Base-by-base conservation (phyloP, 352 stramenopile genomes). In the Phytophthora constricta region DNA sequence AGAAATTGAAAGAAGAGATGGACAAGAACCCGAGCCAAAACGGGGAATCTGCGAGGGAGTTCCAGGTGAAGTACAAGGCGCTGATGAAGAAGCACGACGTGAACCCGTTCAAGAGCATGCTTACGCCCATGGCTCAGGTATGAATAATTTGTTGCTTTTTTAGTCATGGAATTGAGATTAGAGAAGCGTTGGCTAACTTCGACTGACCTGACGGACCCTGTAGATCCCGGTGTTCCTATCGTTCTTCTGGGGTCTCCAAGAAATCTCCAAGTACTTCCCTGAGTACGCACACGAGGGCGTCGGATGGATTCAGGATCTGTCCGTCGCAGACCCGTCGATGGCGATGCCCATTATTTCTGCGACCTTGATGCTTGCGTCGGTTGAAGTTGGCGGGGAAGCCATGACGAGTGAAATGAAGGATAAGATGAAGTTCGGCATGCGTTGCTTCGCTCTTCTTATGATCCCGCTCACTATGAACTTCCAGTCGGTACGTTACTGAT, bases 71-170 rank as follows among this genome's bases (percentile, higher is more conserved):
- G 65, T 92, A 92, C 76, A 88, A 87, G 65, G 83, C 74, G 47
- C 65, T 96, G 50, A 92, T 92, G 82, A 82, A 87, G 58, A 93
- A 94, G 71, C 85, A 96, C 81, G 60, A 79, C 58, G 85, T 95
- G 65, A 92, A 86, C 65, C 86, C 86, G 51, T 82, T 95, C 49
- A 59, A 86, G 56, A 88, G 86, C 49, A 71, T 96, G 51, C 50
- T 93, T 41, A 89, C 79, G 33, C 88, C 88, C 0, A 48, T 94
- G 50, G 74, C 65, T 31, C 83, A 89, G 77, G 79, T 47, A 25
- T 33, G n/a, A 42, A n/a, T 26, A 19, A 7, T 26, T 56, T 33
- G 50, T 13, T 51, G 22, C 41, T n/a, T n/a, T n/a, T n/a, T n/a
- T n/a, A n/a, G n/a, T n/a, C n/a, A n/a, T n/a, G n/a, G n/a, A n/a